These are phyloP conservation scores for Voacanga thouarsii DNA, from an alignment of 257 asterid species.

Conservation along the genomic window DNA sequence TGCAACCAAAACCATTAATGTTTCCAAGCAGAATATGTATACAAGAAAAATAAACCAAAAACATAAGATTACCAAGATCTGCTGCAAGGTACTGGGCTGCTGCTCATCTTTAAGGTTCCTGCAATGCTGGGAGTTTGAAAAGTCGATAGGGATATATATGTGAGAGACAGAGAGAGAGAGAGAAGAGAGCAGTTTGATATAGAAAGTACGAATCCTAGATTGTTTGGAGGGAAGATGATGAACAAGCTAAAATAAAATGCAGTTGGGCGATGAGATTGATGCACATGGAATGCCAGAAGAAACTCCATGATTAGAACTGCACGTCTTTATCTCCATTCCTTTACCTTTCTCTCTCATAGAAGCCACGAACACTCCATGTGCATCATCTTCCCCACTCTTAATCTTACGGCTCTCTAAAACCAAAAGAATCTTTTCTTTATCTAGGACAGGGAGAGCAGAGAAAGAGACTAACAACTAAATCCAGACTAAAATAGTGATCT, in stretches of 20 bases:
- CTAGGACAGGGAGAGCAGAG: not conserved
- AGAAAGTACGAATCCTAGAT: constrained; percentile 36
- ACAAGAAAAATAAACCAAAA: not conserved
- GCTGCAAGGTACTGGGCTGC: constrained; percentile 51
- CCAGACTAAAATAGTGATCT: constrained; percentile 33
- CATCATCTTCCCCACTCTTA: constrained; percentile 59
- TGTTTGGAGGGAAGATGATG: constrained; percentile 28
- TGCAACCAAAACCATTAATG: not conserved
- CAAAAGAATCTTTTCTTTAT: constrained; percentile 29
- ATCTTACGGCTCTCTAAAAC: constrained; percentile 23
- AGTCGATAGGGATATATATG: constrained; percentile 14
- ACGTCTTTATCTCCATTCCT: constrained; percentile 44
- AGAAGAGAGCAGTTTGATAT: constrained; percentile 9
- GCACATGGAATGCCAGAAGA: constrained; percentile 94
- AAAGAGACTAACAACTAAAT: constrained; percentile 27
- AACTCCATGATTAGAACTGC: constrained; percentile 68
- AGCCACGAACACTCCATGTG: constrained; percentile 76
- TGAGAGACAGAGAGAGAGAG: not conserved
- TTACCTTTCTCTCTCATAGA: constrained; percentile 32
- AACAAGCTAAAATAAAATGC: constrained; percentile 38
- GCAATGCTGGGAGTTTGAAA: constrained; percentile 19
- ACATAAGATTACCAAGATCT: constrained; percentile 57
- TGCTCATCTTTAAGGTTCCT: constrained; percentile 39
- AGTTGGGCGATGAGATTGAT: constrained; percentile 50
- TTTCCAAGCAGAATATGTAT: not conserved